These are phyloP conservation scores for Mycena venus DNA, from an alignment of 768 basidiomycete genomes.

Conservation along the genomic window DNA sequence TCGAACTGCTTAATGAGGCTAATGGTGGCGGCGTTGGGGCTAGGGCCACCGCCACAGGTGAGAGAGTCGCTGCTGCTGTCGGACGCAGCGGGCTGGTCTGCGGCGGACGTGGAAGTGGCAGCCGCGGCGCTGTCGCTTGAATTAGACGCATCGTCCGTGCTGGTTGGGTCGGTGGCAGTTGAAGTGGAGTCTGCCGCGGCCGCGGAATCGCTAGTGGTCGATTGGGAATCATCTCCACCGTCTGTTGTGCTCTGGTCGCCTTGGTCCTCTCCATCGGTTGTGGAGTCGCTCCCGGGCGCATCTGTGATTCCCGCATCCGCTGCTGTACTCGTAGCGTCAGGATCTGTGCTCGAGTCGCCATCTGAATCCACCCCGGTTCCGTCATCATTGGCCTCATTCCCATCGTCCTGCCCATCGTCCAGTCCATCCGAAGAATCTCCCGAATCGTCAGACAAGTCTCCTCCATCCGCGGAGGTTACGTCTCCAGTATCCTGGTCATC, in stretches of 20 bases:
- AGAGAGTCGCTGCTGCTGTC: slow-evolving; percentile 7
- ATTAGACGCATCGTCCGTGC: not conserved
- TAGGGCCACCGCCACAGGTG: slow-evolving; percentile 7
- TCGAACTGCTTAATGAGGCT: slow-evolving; percentile 45
- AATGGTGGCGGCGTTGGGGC: slow-evolving; percentile 41
- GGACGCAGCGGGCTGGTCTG: slow-evolving; percentile 5
- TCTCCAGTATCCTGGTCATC: no score
- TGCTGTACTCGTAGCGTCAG: not conserved
- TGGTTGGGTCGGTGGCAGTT: not conserved
- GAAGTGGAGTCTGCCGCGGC: not conserved
- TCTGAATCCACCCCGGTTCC: not conserved
- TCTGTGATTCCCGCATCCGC: not conserved
- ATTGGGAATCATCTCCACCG: not conserved
- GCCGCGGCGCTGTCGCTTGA: no score
- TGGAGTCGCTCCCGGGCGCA: not conserved
- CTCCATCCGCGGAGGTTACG: no score
- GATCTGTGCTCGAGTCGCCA: not conserved
- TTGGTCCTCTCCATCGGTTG: not conserved
- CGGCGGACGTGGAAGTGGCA: slow-evolving; percentile 16
- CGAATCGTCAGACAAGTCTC: not conserved
- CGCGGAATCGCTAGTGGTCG: not conserved
- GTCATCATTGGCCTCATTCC: not conserved
- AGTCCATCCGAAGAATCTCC: not conserved
- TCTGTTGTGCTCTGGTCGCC: not conserved
- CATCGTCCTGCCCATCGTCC: not conserved